Evolutionary conservation across 2,329 filamentous ascomycete genomes (phyloP), one percentile per base, ranked within the genome.

Genomic region (Amesomyces nigricolor): DNA sequence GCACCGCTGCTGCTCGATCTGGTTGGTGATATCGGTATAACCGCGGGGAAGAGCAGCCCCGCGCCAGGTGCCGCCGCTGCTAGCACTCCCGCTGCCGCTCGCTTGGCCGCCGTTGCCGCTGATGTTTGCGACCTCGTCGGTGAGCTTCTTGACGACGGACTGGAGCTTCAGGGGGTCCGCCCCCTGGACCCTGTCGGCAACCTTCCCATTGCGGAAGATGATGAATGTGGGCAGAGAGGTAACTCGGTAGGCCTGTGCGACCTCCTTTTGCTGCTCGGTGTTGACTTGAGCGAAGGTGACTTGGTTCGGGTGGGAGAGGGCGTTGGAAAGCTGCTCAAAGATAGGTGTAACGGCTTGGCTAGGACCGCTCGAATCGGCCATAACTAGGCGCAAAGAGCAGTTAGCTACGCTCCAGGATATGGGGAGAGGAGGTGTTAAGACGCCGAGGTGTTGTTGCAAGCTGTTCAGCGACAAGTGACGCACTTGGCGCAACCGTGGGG

Each of bases 281-380:
- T 97, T 86, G 74, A 96, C 80, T 75, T 94, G 96, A 69, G 84
- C 83, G 70, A 97, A 96, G 35, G 86, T 88, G 64, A 96, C 85
- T 61, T 80, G 76, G 63, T 85, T 83, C 14, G 86, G 81, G 50
- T 84, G 81, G 16, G 89, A 87, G 45, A 95, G 79, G 59, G 85
- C 79, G 44, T 73, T 69, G 32, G 91, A 85, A 47, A 96, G 81
- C 68, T 85, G 76, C 66, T 94, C 88, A 75, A 89, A 96, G 60
- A 91, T 72, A 16, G 91, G 89, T 5, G 87, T 88, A 62, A 97
- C 91, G 61, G 82, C 78, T 65, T 89, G 88, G 80, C 91, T 95
- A 66, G 90, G 88, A 35, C 77, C 85, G 68, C 88, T 95, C 86
- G 88, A 94, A 67, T 89, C 86, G 66, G 91, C 89, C 66, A 89